These are phyloP conservation scores for Tirmania nivea DNA, from an alignment of 495 filamentous ascomycete genomes.

Conservation along the genomic window DNA sequence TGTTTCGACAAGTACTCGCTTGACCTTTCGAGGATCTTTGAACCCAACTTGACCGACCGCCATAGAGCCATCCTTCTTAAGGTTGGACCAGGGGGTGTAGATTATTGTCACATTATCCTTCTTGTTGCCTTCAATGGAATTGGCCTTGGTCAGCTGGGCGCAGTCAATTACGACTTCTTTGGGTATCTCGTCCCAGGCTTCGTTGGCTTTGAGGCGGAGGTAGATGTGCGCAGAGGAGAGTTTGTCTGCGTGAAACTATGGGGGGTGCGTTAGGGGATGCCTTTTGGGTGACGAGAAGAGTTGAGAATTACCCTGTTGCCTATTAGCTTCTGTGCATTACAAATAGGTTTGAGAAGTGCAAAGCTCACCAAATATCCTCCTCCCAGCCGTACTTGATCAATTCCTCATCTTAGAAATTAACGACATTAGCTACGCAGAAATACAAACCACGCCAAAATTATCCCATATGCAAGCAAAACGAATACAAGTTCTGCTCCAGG, in stretches of 20 bases:
- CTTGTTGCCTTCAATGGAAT: slow-evolving; percentile 99
- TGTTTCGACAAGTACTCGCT: slow-evolving; percentile 47
- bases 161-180: slow-evolving; percentile 60
- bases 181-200: slow-evolving; percentile 69
- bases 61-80: slow-evolving; percentile 92
- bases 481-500: no score
- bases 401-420: slow-evolving; percentile 52
- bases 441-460: slow-evolving; percentile 4
- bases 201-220: slow-evolving; percentile 56
- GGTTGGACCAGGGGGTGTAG: slow-evolving; percentile 95
- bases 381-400: slow-evolving; percentile 83
- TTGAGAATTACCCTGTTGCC: neutral
- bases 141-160: slow-evolving; percentile 89
- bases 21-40: slow-evolving; percentile 71
- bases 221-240: slow-evolving; percentile 93
- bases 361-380: slow-evolving; percentile 72
- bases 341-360: neutral
- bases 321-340: neutral
- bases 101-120: slow-evolving; percentile 93
- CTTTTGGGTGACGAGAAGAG: neutral
- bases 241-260: slow-evolving; percentile 90
- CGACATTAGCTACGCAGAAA: no score
- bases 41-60: slow-evolving; percentile 86
- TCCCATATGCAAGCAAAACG: neutral
- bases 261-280: neutral